phyloP scores from a whole-genome alignment of 495 filamentous ascomycete genomes.

The Aspergillus kassunensis region DNA sequence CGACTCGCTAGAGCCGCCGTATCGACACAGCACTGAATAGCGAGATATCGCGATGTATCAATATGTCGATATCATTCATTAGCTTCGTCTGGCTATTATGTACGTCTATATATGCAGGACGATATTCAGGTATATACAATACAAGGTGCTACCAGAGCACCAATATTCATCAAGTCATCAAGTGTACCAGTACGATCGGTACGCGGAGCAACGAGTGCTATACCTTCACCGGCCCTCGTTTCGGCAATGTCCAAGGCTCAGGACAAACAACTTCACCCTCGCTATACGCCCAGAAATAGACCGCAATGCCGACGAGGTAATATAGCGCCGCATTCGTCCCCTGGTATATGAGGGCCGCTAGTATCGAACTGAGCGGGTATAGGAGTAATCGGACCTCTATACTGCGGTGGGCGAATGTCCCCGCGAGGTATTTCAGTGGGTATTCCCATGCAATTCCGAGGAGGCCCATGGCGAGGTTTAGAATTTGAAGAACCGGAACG shows the following conservation, averaged over 20 bases:
- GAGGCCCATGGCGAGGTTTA: slow-evolving; percentile 91
- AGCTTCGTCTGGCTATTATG: neutral
- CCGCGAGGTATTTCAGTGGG: slow-evolving; percentile 64
- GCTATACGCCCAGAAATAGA: slow-evolving; percentile 95
- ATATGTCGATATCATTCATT: neutral
- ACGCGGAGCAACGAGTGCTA: slow-evolving; percentile 14
- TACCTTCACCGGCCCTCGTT: slow-evolving; percentile 29
- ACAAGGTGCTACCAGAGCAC: slow-evolving; percentile 11
- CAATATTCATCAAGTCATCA: neutral
- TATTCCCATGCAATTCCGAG: slow-evolving; percentile 85
- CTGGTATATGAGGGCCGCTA: slow-evolving; percentile 80
- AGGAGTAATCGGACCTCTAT: slow-evolving; percentile 81
- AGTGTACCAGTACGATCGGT: no score
- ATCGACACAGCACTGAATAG: no score
- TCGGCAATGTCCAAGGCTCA: slow-evolving; percentile 54
- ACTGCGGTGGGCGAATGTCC: slow-evolving; percentile 72
- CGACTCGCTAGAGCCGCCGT: no score
- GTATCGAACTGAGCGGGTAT: slow-evolving; percentile 75
- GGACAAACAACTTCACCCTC: slow-evolving; percentile 80
- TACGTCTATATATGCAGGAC: slow-evolving; percentile 11
- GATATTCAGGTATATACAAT: slow-evolving; percentile 11
- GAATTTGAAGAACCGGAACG: slow-evolving; percentile 81
- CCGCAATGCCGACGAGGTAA: slow-evolving; percentile 78
- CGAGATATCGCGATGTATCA: no score
- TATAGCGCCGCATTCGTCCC: slow-evolving; percentile 89